Base-by-base conservation (phyloP, 2,329 filamentous ascomycete species). In the Macroventuria anomochaeta region DNA sequence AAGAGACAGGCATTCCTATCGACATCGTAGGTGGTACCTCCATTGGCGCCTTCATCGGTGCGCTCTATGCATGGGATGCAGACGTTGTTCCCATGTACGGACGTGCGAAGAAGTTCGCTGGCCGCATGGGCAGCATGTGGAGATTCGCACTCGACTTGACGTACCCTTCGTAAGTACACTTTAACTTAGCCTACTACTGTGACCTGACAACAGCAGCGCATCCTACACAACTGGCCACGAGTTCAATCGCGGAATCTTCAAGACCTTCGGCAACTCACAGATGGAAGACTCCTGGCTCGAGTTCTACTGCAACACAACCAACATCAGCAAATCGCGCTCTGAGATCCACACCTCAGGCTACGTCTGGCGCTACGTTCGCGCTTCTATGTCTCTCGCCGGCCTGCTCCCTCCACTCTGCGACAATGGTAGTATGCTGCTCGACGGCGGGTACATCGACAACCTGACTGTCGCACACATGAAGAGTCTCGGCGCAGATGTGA, bases 211-310 rank as follows among this genome's bases (percentile, higher is more conserved):
- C 0, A 12, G 1, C 43, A 77, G 75, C 5, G 91, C 91, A 7
- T 96, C 93, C 1, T 99, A 99, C 76, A 99, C 96, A 0, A 99
- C 95, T 0, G 95, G 95, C 0, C 95, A 99, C 71, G 95, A 99
- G 69, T 99, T 99, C 83, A 99, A 99, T 67, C 90, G 95, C 6
- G 95, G 95, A 33, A 97, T 99, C 61, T 99, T 97, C 85, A 99
- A 99, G 76, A 92, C 93, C 0, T 97, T 99, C 72, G 95, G 93
- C 12, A 91, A 97, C 68, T 90, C 91, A 8, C 95, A 97, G 71
- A 97, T 99, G 53, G 95, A 99, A 76, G 95, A 99, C 74, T 99
- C 97, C 69, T 99, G 95, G 95, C 84, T 99, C 10, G 92, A 96
- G 64, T 99, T 91, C 73, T 99, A 99, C 78, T 99, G 96, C 83